Evolutionary conservation across 306 rosid genomes (phyloP).

Genomic region (Fragaria vesca): DNA sequence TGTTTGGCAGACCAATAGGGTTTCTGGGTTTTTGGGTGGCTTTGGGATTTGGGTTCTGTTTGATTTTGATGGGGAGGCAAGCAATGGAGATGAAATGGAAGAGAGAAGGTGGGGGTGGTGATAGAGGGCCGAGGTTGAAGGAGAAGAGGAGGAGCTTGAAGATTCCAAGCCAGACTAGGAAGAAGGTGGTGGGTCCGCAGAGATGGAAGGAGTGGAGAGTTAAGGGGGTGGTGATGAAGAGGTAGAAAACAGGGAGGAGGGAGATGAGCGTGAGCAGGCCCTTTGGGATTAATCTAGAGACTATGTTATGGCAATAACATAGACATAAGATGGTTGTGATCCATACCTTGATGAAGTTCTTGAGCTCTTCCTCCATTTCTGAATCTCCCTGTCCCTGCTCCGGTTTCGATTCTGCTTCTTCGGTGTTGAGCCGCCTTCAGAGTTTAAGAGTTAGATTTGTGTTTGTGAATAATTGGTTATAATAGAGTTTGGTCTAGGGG

Average conservation of each 20-base stretch:
- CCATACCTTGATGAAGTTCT: conserved; percentile 36
- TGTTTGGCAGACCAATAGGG: neutral
- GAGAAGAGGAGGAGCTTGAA: conserved; percentile 51
- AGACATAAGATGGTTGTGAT: conserved; percentile 19
- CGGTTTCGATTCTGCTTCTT: neutral
- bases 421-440: neutral
- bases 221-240: conserved; percentile 36
- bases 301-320: conserved; percentile 30
- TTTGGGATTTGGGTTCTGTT: conserved; percentile 22
- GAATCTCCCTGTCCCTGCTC: neutral
- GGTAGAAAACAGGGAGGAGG: conserved; percentile 33
- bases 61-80: conserved; percentile 58
- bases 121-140: conserved; percentile 48
- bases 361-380: conserved; percentile 34
- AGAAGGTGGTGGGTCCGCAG: conserved; percentile 32
- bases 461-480: neutral
- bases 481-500: too few relatives aligned
- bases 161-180: conserved; percentile 35
- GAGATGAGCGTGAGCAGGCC: conserved; percentile 25
- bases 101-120: conserved; percentile 32
- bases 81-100: conserved; percentile 57
- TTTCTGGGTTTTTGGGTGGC: neutral
- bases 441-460: neutral
- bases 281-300: conserved; percentile 27
- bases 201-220: conserved; percentile 32